phyloP scores from a whole-genome alignment of 305 asterid species.

The Plantago rigida region DNA sequence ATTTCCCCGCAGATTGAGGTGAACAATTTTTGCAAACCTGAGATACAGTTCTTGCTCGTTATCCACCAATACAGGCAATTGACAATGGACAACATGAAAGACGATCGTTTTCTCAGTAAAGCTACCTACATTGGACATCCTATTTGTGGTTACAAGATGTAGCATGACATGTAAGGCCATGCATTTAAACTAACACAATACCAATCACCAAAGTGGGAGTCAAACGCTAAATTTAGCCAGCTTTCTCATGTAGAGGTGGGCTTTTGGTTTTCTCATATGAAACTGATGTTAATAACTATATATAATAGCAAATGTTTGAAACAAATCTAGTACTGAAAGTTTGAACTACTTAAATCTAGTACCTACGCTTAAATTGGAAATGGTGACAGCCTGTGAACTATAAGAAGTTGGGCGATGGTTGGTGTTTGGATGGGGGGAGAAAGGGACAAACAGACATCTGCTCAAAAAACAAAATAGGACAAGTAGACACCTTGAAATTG shows the following conservation, averaged over 20 bases:
- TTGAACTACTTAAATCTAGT: background rate
- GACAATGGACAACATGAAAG: slow-evolving; percentile 18
- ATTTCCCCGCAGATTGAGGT: slow-evolving; percentile 86
- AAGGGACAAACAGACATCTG: no score
- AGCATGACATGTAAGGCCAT: background rate
- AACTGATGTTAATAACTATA: slow-evolving; percentile 12
- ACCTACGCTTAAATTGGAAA: slow-evolving; percentile 16
- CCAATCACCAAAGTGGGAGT: background rate
- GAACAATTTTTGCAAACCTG: slow-evolving; percentile 95
- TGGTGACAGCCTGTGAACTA: slow-evolving; percentile 8
- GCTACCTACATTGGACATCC: background rate
- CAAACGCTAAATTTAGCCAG: slow-evolving; percentile 7
- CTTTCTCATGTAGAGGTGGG: slow-evolving; percentile 7
- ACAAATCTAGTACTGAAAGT: slow-evolving; percentile 8
- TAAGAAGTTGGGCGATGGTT: background rate
- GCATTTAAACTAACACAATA: background rate
- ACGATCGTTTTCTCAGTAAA: slow-evolving; percentile 17
- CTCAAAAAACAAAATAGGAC: no score
- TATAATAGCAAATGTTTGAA: background rate
- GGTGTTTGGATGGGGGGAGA: no score
- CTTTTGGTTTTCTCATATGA: slow-evolving; percentile 15
- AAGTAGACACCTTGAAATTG: slow-evolving; percentile 73
- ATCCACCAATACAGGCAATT: slow-evolving; percentile 16
- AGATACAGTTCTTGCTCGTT: slow-evolving; percentile 21
- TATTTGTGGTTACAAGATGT: background rate